A percentile compares a stretch with the other conserved stretches of the same genome.
phyloP scores from a whole-genome alignment of 305 asterid species.

The Fraxinus dipetala region DNA sequence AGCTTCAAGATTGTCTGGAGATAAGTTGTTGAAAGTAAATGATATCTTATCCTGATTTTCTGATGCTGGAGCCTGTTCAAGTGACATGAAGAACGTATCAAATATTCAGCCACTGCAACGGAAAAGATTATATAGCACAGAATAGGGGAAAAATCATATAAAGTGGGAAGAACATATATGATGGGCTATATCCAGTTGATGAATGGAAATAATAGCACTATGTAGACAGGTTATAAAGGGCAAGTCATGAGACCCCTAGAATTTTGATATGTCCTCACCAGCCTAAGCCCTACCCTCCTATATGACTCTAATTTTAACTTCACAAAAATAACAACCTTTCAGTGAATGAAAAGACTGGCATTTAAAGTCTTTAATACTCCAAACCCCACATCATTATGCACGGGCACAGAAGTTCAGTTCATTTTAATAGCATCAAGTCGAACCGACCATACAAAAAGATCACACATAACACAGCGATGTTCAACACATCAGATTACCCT shows the following conservation, averaged over 20 bases:
- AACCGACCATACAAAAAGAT: not conserved
- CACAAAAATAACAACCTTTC: not conserved
- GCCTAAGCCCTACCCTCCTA: not conserved
- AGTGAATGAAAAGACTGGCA: not conserved
- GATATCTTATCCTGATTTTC: conserved; percentile 96
- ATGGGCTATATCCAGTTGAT: not conserved
- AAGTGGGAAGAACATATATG: not conserved
- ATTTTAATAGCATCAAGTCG: not conserved
- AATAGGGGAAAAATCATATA: not conserved
- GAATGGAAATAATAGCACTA: not conserved
- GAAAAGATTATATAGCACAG: conserved; percentile 14
- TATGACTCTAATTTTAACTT: not conserved
- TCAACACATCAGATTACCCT: not conserved
- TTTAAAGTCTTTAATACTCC: not conserved
- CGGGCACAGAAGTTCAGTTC: not conserved
- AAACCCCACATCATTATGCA: not conserved
- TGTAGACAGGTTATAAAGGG: not conserved
- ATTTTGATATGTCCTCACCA: not conserved
- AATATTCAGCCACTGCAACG: conserved; percentile 13
- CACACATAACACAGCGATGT: not conserved
- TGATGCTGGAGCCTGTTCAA: conserved; percentile 81
- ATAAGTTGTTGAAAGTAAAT: conserved; percentile 78
- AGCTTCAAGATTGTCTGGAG: conserved; percentile 75
- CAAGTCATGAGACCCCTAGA: not conserved
- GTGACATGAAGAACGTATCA: conserved; percentile 9